These are phyloP conservation scores for Bryoerythrophyllum caledonicum DNA, from an alignment of 225 moss, liverwort and hornwort species.

Conservation along the genomic window DNA sequence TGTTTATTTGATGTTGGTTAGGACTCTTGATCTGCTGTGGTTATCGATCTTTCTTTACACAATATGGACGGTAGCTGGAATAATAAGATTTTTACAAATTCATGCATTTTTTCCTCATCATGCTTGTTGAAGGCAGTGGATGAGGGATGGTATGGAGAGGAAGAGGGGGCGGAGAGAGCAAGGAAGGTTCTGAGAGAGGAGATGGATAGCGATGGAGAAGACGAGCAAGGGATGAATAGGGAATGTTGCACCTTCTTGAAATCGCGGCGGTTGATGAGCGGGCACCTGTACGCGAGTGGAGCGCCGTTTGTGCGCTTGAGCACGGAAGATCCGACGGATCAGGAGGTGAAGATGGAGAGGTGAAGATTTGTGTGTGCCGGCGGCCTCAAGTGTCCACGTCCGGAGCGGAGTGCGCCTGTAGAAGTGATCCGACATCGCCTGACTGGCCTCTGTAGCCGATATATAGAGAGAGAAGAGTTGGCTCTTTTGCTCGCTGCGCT, in stretches of 20 bases:
- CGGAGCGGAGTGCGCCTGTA: conserved; percentile 37
- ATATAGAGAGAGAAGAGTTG: no score
- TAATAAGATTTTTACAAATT: no score
- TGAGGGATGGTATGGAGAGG: conserved; percentile 11
- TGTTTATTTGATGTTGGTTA: no score
- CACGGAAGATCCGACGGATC: conserved; percentile 17
- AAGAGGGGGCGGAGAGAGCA: neutral
- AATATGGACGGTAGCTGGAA: no score
- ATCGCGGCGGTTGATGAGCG: neutral
- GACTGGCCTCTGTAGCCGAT: no score
- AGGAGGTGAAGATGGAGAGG: no score
- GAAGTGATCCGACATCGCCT: no score
- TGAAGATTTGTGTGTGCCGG: conserved; percentile 25
- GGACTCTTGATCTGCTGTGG: no score
- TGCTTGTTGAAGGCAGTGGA: no score
- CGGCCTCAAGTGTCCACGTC: conserved; percentile 7
- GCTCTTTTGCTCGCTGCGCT: no score
- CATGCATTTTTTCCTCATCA: no score
- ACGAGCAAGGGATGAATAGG: neutral
- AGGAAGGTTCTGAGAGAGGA: conserved; percentile 15
- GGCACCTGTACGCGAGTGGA: neutral
- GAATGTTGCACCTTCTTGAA: conserved; percentile 37
- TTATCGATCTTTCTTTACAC: no score
- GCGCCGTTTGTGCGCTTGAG: conserved; percentile 31
- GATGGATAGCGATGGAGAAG: conserved; percentile 28